These are phyloP conservation scores for Pholiota molesta DNA, from an alignment of 768 basidiomycete genomes.

Conservation along the genomic window DNA sequence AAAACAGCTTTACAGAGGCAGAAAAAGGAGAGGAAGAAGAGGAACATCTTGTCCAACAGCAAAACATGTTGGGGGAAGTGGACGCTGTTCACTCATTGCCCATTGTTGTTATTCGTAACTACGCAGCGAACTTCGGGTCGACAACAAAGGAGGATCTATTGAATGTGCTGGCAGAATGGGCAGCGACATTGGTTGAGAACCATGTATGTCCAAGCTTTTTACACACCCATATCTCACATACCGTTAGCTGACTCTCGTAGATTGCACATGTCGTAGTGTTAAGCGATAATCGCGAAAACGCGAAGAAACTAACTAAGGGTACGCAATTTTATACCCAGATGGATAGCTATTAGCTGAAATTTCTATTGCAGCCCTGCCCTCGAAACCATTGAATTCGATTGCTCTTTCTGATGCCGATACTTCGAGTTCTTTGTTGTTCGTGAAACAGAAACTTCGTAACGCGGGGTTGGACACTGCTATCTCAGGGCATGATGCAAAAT, in stretches of 20 bases:
- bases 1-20: conserved; percentile 15
- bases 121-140: conserved; percentile 56
- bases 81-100: conserved; percentile 69
- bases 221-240: neutral
- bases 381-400: conserved; percentile 80
- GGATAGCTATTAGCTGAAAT: neutral
- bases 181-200: conserved; percentile 78
- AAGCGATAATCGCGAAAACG: conserved; percentile 88
- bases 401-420: conserved; percentile 86
- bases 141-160: conserved; percentile 69
- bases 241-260: conserved; percentile 37
- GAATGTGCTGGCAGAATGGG: conserved; percentile 82
- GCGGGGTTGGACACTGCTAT: conserved; percentile 55
- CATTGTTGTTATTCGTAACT: conserved; percentile 86
- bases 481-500: conserved; percentile 52
- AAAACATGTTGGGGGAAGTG: conserved; percentile 44
- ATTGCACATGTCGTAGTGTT: conserved; percentile 91
- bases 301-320: conserved; percentile 86
- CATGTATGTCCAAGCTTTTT: conserved; percentile 47
- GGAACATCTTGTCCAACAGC: conserved; percentile 26
- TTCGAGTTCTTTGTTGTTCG: conserved; percentile 76
- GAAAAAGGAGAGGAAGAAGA: conserved; percentile 23
- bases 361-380: conserved; percentile 66
- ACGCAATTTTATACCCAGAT: neutral
- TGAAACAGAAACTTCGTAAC: conserved; percentile 76